Percentiles rank a stretch among this genome's conserved stretches.
These are phyloP conservation scores for Zarea fungicola DNA, from an alignment of 2,329 filamentous ascomycete genomes.

Conservation along the genomic window DNA sequence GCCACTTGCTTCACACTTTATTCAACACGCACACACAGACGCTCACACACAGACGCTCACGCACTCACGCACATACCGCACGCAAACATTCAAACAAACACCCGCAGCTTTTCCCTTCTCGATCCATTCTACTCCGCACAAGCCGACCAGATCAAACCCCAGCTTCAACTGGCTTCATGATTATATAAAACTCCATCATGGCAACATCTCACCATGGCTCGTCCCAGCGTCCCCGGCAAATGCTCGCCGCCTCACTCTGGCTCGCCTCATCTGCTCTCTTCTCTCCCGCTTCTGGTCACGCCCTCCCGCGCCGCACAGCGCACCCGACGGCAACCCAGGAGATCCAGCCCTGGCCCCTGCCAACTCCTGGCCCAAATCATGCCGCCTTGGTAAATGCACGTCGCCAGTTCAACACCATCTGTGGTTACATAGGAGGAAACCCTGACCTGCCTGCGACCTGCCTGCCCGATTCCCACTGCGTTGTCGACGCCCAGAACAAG, in stretches of 20 bases:
- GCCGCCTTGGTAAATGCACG: too few species aligned
- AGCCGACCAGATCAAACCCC: background rate
- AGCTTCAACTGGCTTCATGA: background rate
- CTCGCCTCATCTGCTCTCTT: conserved; percentile 26
- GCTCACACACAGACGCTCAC: background rate
- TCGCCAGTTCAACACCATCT: conserved; percentile 49
- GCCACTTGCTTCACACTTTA: background rate
- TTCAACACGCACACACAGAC: background rate
- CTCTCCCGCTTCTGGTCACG: conserved; percentile 22
- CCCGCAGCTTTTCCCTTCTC: too few species aligned
- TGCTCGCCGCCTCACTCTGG: background rate
- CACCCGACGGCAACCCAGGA: conserved; percentile 25
- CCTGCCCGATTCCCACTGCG: conserved; percentile 53
- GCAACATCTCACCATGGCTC: background rate
- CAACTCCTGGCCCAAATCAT: too few species aligned
- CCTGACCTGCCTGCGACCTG: conserved; percentile 51
- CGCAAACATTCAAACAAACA: too few species aligned
- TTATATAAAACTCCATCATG: background rate
- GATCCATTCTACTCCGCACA: too few species aligned
- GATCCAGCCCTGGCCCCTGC: conserved; percentile 29
- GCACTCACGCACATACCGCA: background rate
- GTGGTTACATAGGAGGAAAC: conserved; percentile 52
- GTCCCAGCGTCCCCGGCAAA: background rate
- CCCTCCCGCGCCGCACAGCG: conserved; percentile 29
- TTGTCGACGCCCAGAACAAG: conserved; percentile 42